Conservation (phyloP, 495 filamentous ascomycete genomes). For the Penicillium ochrochloron region DNA sequence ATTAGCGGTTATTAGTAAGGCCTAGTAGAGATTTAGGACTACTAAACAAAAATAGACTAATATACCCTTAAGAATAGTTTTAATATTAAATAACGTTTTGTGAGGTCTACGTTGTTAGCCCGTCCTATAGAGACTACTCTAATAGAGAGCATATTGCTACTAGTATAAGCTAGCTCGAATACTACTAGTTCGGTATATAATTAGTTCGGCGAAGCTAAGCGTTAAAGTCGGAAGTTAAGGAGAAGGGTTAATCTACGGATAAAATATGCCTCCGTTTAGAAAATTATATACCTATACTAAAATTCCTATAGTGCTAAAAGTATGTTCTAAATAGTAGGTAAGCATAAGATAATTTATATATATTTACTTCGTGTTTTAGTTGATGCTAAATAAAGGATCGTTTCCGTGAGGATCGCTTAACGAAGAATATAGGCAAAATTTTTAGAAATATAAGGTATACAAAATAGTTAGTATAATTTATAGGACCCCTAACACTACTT, state of each 20-base stretch:
- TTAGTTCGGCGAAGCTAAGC: not conserved
- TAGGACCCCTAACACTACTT: too few relatives aligned
- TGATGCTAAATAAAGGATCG: conserved; percentile 4
- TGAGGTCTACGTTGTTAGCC: not conserved
- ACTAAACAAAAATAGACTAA: not conserved
- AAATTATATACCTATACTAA: not conserved
- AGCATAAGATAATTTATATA: not conserved
- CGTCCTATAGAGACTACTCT: not conserved
- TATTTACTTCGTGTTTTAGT: conserved; percentile 5
- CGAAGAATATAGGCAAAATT: too few relatives aligned
- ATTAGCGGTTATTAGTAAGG: not conserved
- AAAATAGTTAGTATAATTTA: too few relatives aligned
- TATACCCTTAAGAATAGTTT: not conserved
- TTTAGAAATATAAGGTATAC: too few relatives aligned
- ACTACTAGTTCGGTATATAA: not conserved
- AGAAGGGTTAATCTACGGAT: not conserved
- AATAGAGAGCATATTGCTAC: not conserved
- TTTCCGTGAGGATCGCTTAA: too few relatives aligned
- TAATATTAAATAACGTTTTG: not conserved
- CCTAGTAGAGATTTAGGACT: not conserved
- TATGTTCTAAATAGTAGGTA: not conserved
- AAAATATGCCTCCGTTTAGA: not conserved
- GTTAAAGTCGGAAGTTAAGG: not conserved
- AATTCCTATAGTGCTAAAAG: not conserved
- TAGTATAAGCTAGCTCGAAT: not conserved